Evolutionary conservation across 768 basidiomycete species (phyloP).

Genomic region (Amanita rimosa): DNA sequence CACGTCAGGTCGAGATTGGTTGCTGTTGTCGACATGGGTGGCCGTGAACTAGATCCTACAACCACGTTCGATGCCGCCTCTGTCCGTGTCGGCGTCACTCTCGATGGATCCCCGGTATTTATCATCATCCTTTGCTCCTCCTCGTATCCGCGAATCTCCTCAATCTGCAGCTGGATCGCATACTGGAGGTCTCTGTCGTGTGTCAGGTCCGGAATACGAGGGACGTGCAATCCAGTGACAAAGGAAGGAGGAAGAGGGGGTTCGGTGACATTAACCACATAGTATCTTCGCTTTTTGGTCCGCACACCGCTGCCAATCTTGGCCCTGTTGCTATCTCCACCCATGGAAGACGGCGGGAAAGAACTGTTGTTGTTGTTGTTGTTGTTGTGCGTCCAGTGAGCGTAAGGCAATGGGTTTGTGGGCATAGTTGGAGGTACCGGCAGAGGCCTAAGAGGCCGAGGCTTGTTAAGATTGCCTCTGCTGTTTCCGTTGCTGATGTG

Average conservation of each 20-base stretch:
- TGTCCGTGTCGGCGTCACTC: not conserved
- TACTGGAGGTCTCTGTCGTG: not conserved
- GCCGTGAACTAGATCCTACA: not conserved
- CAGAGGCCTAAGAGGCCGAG: no score
- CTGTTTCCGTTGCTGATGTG: no score
- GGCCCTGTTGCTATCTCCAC: no score
- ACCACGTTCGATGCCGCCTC: not conserved
- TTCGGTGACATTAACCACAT: not conserved
- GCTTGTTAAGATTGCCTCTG: no score
- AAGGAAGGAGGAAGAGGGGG: not conserved
- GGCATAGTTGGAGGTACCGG: no score
- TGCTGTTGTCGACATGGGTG: not conserved
- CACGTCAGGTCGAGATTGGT: conserved; percentile 9
- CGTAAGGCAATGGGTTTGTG: no score
- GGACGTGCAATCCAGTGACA: not conserved
- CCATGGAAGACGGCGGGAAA: no score
- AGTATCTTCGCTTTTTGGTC: no score
- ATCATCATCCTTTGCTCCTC: not conserved
- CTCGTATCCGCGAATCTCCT: not conserved
- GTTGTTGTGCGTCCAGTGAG: no score
- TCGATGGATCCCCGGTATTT: not conserved
- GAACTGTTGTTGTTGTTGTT: no score
- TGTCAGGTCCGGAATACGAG: not conserved
- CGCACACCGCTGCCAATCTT: no score
- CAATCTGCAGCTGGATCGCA: conserved; percentile 3